phyloP scores from a whole-genome alignment of 805 yeast genomes.

The Hanseniaspora lindneri region DNA sequence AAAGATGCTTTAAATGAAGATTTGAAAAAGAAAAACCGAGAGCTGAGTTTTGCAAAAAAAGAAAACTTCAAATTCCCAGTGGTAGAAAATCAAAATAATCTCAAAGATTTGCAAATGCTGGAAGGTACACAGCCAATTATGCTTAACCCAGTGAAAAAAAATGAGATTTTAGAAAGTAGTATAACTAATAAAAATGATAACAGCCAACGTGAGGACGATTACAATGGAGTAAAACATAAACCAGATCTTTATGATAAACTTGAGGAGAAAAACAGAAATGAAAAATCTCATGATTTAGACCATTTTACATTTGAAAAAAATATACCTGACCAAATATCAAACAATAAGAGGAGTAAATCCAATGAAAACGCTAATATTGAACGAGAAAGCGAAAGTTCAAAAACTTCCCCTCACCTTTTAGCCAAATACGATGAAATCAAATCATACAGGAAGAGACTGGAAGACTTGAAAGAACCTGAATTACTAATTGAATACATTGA shows the following conservation, averaged over 20 bases:
- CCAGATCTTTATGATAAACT: too few relatives aligned
- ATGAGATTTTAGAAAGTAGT: neutral
- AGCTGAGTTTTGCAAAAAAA: too few relatives aligned
- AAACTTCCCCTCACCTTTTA: neutral
- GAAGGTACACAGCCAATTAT: neutral
- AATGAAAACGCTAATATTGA: too few relatives aligned
- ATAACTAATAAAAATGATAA: neutral
- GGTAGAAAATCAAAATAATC: neutral
- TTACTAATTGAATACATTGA: slow-evolving; percentile 87
- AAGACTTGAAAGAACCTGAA: slow-evolving; percentile 63
- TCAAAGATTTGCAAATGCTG: neutral
- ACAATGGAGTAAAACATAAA: too few relatives aligned
- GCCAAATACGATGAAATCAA: slow-evolving; percentile 33
- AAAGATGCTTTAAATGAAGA: too few relatives aligned
- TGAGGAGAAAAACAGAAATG: too few relatives aligned
- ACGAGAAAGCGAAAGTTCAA: neutral
- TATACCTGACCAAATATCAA: too few relatives aligned
- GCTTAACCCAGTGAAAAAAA: too few relatives aligned
- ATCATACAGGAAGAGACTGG: slow-evolving; percentile 44
- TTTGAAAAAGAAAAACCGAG: too few relatives aligned
- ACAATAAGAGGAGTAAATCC: neutral
- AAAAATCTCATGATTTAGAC: too few relatives aligned
- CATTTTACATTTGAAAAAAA: too few relatives aligned
- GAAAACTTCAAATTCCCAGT: neutral
- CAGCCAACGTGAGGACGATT: too few relatives aligned